Percentiles rank a stretch among this genome's conserved stretches.
phyloP scores from a whole-genome alignment of 1,284 basidiomycete species.

The Pseudozyma tsukubaensis region DNA sequence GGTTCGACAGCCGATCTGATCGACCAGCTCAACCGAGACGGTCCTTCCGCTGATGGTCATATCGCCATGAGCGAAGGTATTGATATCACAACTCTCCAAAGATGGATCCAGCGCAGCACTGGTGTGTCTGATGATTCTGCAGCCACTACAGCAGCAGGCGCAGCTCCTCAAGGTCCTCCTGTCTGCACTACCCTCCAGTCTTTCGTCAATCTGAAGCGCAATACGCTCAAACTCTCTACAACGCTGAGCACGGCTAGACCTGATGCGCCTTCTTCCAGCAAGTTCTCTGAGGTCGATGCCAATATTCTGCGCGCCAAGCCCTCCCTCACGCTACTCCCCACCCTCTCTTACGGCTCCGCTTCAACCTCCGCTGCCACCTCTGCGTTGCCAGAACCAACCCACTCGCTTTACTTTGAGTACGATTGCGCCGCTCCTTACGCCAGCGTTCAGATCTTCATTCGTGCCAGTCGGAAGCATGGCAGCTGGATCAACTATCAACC shows the following conservation, averaged over 20 bases:
- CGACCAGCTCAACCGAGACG: slow-evolving; percentile 34
- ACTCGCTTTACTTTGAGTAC: slow-evolving; percentile 62
- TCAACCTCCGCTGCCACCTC: slow-evolving; percentile 6
- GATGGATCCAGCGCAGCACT: slow-evolving; percentile 57
- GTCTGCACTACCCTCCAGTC: slow-evolving; percentile 63
- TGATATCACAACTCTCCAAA: slow-evolving; percentile 50
- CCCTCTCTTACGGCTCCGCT: slow-evolving; percentile 20
- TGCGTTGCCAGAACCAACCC: slow-evolving; percentile 45
- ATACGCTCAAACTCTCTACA: slow-evolving; percentile 54
- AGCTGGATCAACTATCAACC: slow-evolving; percentile 52
- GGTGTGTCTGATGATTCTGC: slow-evolving; percentile 12
- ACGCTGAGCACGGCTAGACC: not conserved
- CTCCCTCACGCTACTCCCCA: slow-evolving; percentile 40
- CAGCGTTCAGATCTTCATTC: slow-evolving; percentile 60
- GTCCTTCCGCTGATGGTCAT: slow-evolving; percentile 10
- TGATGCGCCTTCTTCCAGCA: not conserved
- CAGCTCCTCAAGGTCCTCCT: slow-evolving; percentile 26
- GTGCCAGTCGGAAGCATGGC: slow-evolving; percentile 62
- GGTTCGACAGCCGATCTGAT: slow-evolving; percentile 50
- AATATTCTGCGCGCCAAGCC: slow-evolving; percentile 33
- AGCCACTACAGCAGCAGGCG: not conserved
- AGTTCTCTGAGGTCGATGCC: slow-evolving; percentile 13
- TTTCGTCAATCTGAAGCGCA: slow-evolving; percentile 65
- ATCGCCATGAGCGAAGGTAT: slow-evolving; percentile 62
- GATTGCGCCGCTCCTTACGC: slow-evolving; percentile 61